Evolutionary conservation across 306 rosid genomes (phyloP), one percentile per base, ranked within the genome.

Genomic region (Macrotyloma uniflorum): DNA sequence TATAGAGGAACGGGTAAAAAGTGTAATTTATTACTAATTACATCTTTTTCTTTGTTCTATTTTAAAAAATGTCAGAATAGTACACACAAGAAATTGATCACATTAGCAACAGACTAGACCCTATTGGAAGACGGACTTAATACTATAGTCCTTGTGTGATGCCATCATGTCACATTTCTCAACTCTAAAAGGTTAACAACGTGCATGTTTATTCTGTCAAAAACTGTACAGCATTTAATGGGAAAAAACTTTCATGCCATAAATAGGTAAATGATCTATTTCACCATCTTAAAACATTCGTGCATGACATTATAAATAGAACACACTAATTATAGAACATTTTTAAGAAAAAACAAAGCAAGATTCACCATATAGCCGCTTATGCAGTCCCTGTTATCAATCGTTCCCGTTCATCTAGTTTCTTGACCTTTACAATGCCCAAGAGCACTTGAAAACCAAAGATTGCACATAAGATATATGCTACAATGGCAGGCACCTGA

Each of bases 381-480:
- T 80, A 95, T 55, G 98, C 96, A 49, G 94, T 93, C 81, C 99
- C 97, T 43, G 96, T 91, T 82, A 95, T 88, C 87, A 95, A 84
- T 75, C 85, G 80, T 69, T 95, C 99, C 69, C 85, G 87, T 79
- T 93, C 98, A 78, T 95, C 99, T 74, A 95, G 75, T 86, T 86
- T 95, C 85, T 83, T 93, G 45, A 90, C 92, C 89, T 95, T 95
- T 73, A 95, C 74, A 84, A 95, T 82, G 87, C 98, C 98, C 67
- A 95, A 26, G 83, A 95, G 91, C 78, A 95, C 98, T 89, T 93
- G 99, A 68, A 95, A 69, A 51, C 90, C 86, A 43, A 95, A 95
- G 87, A 95, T 81, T 74, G 94, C 94, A 69, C 96, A 95, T 54
- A 85, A 78, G 73, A 58, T 70, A 73, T 93, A 95, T 62, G 93